Conservation (phyloP, 768 basidiomycete species). For the Podaxis carcinomalis region DNA sequence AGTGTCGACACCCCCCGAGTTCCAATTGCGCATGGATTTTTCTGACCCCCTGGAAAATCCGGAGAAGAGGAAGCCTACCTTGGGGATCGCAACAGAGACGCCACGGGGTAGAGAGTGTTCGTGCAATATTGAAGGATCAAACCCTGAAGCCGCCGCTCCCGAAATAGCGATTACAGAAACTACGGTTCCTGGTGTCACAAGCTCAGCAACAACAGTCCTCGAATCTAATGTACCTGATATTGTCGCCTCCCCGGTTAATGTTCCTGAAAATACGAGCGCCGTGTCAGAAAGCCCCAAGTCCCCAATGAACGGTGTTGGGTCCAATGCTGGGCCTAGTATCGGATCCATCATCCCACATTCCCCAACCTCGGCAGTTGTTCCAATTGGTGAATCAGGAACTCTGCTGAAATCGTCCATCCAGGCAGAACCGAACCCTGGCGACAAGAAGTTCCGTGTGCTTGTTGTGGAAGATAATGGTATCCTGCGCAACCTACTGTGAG, state of each 20-base stretch:
- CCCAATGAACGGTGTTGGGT: slow-evolving; percentile 21
- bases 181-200: background rate
- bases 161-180: background rate
- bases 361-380: slow-evolving; percentile 38
- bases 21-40: background rate
- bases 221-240: background rate
- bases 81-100: background rate
- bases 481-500: slow-evolving; percentile 77
- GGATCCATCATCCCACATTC: slow-evolving; percentile 12
- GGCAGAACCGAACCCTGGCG: slow-evolving; percentile 30
- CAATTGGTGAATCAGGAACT: slow-evolving; percentile 58
- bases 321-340: slow-evolving; percentile 16
- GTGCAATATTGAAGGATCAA: background rate
- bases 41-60: background rate
- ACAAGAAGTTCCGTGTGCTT: slow-evolving; percentile 56
- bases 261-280: background rate
- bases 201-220: background rate
- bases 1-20: background rate
- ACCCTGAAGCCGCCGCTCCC: background rate
- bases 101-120: background rate
- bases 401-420: slow-evolving; percentile 66
- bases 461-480: slow-evolving; percentile 91
- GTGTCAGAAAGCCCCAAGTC: slow-evolving; percentile 19
- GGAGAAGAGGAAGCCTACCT: background rate
- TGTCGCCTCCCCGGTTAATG: background rate